Evolutionary conservation across 768 basidiomycete species (phyloP), one percentile per base, ranked within the genome.

Genomic region (Mycena polygramma): DNA sequence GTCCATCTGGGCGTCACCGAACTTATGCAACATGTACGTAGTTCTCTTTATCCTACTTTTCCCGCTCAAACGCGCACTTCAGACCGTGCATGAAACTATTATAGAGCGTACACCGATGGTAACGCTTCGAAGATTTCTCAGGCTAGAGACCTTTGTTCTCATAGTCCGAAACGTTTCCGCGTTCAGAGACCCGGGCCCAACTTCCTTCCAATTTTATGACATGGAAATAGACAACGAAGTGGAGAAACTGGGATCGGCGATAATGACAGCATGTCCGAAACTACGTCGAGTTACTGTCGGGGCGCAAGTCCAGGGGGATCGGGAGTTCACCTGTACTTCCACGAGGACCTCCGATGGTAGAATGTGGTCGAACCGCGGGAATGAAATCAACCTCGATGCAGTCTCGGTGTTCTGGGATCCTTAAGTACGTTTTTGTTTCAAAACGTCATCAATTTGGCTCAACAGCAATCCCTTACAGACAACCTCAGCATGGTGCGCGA

Each of bases 341-440:
- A 70, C 41, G 30, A 35, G 53, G n/a, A 7, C 24, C 4, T 1
- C 1, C 14, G 51, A 24, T 11, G 51, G 52, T 1, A 26, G 22
- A 35, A 64, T 70, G 22, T 41, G 60, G 5, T n/a, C 35, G 19
- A 49, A 58, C 10, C 2, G 4, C 2, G 63, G 57, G 10, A 30
- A 37, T 0, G 30, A 26, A 7, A 53, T 70, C 4, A n/a, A 65
- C 48, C 45, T 58, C 37, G 63, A 60, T 1, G 51, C 57, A 14
- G 43, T 63, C 10, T 60, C 69, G 2, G 65, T 59, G 63, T 70
- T 70, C 30, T 70, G 69, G 63, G 46, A 39, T 2, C 37, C 57
- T 20, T 46, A 19, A 20, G 45, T 17, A 19, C 7, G 45, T 46
- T 46, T 46, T 46, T 19, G 15, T 46, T 46, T 15, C 7, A 46